Conservation (phyloP, 345 rosid species). For the Sapria himalayana region DNA sequence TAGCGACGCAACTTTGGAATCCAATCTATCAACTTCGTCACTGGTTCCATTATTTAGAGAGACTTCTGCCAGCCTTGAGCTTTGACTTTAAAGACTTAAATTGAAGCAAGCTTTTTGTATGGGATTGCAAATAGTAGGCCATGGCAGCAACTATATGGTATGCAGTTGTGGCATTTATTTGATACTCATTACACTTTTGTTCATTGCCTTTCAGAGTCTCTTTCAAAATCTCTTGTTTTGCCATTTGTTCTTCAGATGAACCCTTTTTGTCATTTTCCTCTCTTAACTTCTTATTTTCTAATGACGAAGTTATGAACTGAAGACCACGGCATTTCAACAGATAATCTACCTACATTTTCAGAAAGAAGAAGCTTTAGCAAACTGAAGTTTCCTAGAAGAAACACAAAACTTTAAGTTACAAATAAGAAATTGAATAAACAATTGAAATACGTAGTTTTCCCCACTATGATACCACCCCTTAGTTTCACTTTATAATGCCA, state of each 20-base stretch:
- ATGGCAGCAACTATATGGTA: constrained; percentile 70
- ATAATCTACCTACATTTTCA: constrained; percentile 33
- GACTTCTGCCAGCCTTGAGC: constrained; percentile 10
- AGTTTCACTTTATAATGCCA: too few species aligned
- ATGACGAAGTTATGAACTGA: constrained; percentile 49
- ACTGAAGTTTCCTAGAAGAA: too few species aligned
- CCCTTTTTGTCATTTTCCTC: constrained; percentile 19
- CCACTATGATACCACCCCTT: too few species aligned
- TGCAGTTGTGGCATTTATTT: constrained; percentile 42
- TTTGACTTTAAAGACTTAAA: constrained; percentile 22
- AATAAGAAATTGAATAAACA: too few species aligned
- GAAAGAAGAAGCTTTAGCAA: constrained; percentile 3
- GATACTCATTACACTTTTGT: constrained; percentile 16
- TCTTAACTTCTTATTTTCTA: constrained; percentile 38
- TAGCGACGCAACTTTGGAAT: constrained; percentile 37
- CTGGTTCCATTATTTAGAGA: constrained; percentile 7
- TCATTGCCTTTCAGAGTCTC: constrained; percentile 13
- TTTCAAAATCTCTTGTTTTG: constrained; percentile 9
- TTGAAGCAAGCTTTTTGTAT: constrained; percentile 42
- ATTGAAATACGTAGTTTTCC: too few species aligned
- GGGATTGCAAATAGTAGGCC: constrained; percentile 68
- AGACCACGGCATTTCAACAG: constrained; percentile 40
- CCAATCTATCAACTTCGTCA: constrained; percentile 13
- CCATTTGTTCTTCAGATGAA: constrained; percentile 21
- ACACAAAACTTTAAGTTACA: too few species aligned